Conservation (phyloP, 768 basidiomycete species). For the Candolleomyces efflorescens region DNA sequence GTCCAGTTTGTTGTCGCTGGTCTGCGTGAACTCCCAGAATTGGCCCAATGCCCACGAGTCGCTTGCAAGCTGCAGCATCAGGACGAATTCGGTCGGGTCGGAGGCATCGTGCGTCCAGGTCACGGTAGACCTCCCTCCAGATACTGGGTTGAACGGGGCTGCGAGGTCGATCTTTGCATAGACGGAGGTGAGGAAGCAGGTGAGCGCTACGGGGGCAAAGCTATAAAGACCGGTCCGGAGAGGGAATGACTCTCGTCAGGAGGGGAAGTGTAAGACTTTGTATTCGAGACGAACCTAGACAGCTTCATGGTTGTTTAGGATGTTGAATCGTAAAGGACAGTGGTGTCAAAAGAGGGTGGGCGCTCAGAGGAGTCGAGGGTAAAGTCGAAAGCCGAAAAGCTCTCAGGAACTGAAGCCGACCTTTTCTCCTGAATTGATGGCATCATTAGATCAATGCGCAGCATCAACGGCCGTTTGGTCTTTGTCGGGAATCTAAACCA, state of each 20-base stretch:
- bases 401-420: no score
- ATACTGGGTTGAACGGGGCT: neutral
- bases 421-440: no score
- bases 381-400: no score
- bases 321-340: neutral
- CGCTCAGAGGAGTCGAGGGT: no score
- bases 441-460: no score
- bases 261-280: neutral
- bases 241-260: neutral
- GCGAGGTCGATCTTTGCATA: neutral
- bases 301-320: neutral
- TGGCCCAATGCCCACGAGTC: neutral
- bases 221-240: neutral
- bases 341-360: neutral
- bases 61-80: neutral
- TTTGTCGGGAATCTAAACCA: no score
- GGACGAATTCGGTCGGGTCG: neutral
- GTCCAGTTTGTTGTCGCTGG: neutral
- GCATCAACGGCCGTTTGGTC: no score
- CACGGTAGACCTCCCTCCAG: neutral
- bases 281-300: neutral
- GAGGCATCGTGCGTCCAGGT: neutral
- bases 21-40: neutral
- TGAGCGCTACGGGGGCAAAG: neutral
- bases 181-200: neutral